Percentiles rank a stretch among this genome's conserved stretches.
Evolutionary conservation across 2,329 filamentous ascomycete species (phyloP).

Genomic region (Diaporthe caulivora): DNA sequence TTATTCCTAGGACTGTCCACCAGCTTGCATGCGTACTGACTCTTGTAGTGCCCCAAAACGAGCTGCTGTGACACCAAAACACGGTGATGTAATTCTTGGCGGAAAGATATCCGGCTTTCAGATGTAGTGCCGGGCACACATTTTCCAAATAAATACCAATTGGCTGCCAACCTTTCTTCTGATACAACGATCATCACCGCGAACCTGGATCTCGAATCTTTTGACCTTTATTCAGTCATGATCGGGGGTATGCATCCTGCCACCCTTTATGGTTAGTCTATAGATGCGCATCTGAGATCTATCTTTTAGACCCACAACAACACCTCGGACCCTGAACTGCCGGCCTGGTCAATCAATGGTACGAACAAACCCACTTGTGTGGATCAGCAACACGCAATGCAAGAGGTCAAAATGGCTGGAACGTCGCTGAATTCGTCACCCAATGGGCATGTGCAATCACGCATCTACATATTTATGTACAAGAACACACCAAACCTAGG

Average conservation of each 20-base stretch:
- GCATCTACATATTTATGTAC: slow-evolving; percentile 20
- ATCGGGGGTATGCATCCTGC: not conserved
- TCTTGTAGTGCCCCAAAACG: not conserved
- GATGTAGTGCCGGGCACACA: not conserved
- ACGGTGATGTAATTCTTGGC: not conserved
- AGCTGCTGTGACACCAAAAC: not conserved
- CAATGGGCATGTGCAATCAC: slow-evolving; percentile 1
- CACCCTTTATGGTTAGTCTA: not conserved
- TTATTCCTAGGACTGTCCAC: not conserved
- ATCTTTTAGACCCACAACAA: not conserved
- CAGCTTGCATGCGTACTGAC: not conserved
- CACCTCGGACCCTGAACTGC: not conserved
- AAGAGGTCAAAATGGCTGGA: not conserved
- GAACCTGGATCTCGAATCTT: not conserved
- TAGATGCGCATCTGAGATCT: slow-evolving; percentile 11
- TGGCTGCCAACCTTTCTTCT: not conserved
- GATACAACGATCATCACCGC: not conserved
- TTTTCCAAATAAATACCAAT: not conserved
- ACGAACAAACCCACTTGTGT: not conserved
- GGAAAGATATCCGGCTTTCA: not conserved
- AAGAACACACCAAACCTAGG: not conserved
- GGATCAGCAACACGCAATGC: not conserved
- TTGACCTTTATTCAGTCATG: not conserved
- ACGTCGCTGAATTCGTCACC: slow-evolving; percentile 6
- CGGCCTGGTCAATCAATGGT: not conserved